A percentile compares a stretch with the other conserved stretches of the same genome.
Evolutionary conservation across 345 rosid species (phyloP).

Genomic region (Salix purpurea): DNA sequence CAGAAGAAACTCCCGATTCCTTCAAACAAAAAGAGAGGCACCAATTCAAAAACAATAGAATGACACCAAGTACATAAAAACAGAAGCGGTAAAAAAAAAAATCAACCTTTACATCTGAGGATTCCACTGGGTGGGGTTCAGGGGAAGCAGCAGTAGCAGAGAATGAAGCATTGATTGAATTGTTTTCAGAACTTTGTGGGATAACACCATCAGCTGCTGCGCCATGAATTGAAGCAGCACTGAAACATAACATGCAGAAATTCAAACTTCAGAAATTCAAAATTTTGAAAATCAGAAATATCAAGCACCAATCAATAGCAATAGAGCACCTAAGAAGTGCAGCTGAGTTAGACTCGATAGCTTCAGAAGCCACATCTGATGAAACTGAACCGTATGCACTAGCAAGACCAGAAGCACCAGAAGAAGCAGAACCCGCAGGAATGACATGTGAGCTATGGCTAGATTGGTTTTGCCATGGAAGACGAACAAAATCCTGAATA

Average conservation of each 20-base stretch:
- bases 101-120: constrained; percentile 49
- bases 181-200: constrained; percentile 47
- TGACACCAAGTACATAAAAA: constrained; percentile 7
- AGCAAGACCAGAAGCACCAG: constrained; percentile 45
- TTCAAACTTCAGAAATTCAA: neutral
- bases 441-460: constrained; percentile 53
- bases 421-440: constrained; percentile 49
- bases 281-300: neutral
- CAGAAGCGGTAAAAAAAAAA: constrained; percentile 1
- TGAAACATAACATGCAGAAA: constrained; percentile 24
- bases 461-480: constrained; percentile 95
- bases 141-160: constrained; percentile 42
- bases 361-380: constrained; percentile 57
- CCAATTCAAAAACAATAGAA: constrained; percentile 5
- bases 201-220: constrained; percentile 45
- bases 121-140: constrained; percentile 48
- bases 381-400: constrained; percentile 47
- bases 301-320: neutral
- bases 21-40: constrained; percentile 19
- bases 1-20: constrained; percentile 50
- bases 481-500: constrained; percentile 87
- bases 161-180: constrained; percentile 38
- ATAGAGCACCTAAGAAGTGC: constrained; percentile 49
- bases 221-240: constrained; percentile 48
- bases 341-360: constrained; percentile 51